A percentile compares a stretch with the other conserved stretches of the same genome.
Evolutionary conservation across 2,329 filamentous ascomycete genomes (phyloP).

Genomic region (Aspergillus ruber): DNA sequence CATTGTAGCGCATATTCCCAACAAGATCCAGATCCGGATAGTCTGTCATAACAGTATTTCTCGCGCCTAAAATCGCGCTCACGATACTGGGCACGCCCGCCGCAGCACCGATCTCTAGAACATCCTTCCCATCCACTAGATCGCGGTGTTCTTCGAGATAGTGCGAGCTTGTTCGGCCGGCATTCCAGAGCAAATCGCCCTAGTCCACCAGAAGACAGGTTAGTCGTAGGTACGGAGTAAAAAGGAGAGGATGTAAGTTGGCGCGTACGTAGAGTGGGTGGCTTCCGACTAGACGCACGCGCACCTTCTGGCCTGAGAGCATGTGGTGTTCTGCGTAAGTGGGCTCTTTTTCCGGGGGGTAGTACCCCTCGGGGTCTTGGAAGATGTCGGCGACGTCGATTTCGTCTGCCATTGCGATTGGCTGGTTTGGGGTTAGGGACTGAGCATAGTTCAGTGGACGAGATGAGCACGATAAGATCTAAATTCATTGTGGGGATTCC

Average conservation of each 20-base stretch:
- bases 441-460: neutral
- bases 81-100: slow-evolving; percentile 78
- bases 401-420: slow-evolving; percentile 20
- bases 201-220: slow-evolving; percentile 25
- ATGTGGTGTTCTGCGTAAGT: slow-evolving; percentile 68
- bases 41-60: slow-evolving; percentile 69
- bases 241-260: neutral
- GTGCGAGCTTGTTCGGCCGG: slow-evolving; percentile 66
- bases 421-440: slow-evolving; percentile 1
- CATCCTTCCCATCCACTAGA: slow-evolving; percentile 60
- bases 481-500: too few relatives aligned
- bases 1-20: slow-evolving; percentile 70
- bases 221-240: slow-evolving; percentile 8
- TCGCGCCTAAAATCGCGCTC: slow-evolving; percentile 65
- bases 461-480: too few relatives aligned
- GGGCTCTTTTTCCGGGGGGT: slow-evolving; percentile 67
- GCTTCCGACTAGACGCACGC: slow-evolving; percentile 73
- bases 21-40: slow-evolving; percentile 83
- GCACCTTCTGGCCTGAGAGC: slow-evolving; percentile 58
- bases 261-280: slow-evolving; percentile 71
- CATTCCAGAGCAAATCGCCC: slow-evolving; percentile 90
- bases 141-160: slow-evolving; percentile 65
- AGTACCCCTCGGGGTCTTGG: slow-evolving; percentile 73
- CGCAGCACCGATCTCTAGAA: slow-evolving; percentile 84
- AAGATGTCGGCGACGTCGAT: slow-evolving; percentile 55